These are phyloP conservation scores for Trichophyton benhamiae DNA, from an alignment of 2,329 filamentous ascomycete species.

Conservation along the genomic window DNA sequence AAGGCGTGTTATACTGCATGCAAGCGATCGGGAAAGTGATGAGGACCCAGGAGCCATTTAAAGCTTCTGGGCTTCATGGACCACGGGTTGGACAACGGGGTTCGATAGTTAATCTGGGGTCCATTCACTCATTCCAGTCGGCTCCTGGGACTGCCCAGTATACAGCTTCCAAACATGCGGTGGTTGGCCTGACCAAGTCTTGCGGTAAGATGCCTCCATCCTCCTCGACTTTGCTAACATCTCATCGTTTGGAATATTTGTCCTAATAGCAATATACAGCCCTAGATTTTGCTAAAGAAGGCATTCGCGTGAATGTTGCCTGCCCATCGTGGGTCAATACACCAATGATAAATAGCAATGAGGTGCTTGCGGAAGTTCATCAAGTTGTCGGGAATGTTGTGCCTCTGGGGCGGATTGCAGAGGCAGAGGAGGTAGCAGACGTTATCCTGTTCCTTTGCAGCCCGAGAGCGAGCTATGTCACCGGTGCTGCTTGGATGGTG, in stretches of 20 bases:
- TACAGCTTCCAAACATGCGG: slow-evolving; percentile 33
- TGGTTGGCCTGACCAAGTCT: slow-evolving; percentile 34
- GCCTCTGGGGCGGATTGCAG: slow-evolving; percentile 18
- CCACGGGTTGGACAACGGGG: slow-evolving; percentile 16
- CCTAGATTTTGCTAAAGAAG: slow-evolving; percentile 18
- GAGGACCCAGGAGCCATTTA: slow-evolving; percentile 13
- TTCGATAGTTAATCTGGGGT: slow-evolving; percentile 31
- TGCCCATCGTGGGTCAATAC: slow-evolving; percentile 24
- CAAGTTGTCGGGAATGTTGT: slow-evolving; percentile 10
- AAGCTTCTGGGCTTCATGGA: slow-evolving; percentile 25
- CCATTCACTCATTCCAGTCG: slow-evolving; percentile 22
- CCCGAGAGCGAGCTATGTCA: slow-evolving; percentile 21
- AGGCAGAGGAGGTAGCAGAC: slow-evolving; percentile 23
- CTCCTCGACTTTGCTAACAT: too few relatives aligned
- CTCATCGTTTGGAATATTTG: not conserved
- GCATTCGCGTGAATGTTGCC: slow-evolving; percentile 24
- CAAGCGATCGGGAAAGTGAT: slow-evolving; percentile 8
- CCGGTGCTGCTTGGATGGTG: slow-evolving; percentile 17
- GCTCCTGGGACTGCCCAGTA: slow-evolving; percentile 27
- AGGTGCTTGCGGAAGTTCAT: slow-evolving; percentile 10
- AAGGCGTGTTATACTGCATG: not conserved
- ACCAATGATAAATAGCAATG: slow-evolving; percentile 18
- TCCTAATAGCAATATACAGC: slow-evolving; percentile 9
- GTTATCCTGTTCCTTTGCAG: slow-evolving; percentile 21
- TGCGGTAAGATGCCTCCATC: slow-evolving; percentile 10